Evolutionary conservation across 169 alveolate genomes (phyloP).

Genomic region (Perkinsus chesapeaki): DNA sequence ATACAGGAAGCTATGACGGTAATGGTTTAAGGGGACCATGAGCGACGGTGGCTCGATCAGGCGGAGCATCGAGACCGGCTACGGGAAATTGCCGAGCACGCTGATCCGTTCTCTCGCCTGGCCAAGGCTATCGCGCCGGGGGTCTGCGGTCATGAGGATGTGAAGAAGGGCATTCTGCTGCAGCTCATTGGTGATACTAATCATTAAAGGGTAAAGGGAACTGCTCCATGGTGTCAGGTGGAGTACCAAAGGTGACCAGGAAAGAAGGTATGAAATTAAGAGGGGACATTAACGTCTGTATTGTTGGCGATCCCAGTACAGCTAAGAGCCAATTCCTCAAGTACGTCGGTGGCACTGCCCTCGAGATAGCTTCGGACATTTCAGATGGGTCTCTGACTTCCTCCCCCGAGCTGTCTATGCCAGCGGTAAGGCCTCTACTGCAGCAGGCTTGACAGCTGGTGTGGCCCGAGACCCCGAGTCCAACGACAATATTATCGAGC

Average conservation of each 20-base stretch:
- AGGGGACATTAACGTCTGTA: conserved; percentile 91
- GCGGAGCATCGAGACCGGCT: background rate
- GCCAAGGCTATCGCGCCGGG: background rate
- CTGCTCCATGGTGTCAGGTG: background rate
- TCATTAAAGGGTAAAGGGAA: background rate
- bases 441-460: conserved; percentile 97
- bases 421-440: conserved; percentile 91
- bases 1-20: background rate
- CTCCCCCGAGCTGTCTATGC: conserved; percentile 87
- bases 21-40: background rate
- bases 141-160: conserved; percentile 58
- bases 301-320: conserved; percentile 98
- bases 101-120: background rate
- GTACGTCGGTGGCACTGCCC: conserved; percentile 75
- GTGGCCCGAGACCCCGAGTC: conserved; percentile 92
- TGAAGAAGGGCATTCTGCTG: conserved; percentile 67
- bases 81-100: background rate
- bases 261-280: conserved; percentile 49
- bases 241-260: background rate
- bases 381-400: background rate
- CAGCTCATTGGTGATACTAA: conserved; percentile 41
- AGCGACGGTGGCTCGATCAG: background rate
- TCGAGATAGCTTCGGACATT: background rate
- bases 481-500: conserved; percentile 92
- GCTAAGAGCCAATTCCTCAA: conserved; percentile 91